Evolutionary conservation across 2,329 filamentous ascomycete genomes (phyloP), one percentile per base, ranked within the genome.

Genomic region (Ceratocystiopsis minuta): DNA sequence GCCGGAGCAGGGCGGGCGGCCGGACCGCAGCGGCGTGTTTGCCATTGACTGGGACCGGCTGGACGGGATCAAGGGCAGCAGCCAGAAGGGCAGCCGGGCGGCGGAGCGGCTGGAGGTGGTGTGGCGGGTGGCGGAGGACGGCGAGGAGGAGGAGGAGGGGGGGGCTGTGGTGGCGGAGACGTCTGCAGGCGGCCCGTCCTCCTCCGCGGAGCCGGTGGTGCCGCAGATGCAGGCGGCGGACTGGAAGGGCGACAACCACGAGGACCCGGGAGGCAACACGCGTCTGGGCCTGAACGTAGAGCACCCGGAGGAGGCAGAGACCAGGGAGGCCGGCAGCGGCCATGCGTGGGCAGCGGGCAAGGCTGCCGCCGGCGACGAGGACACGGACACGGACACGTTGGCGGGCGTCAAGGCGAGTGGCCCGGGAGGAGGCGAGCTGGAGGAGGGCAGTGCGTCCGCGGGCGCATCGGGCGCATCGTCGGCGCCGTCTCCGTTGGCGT

Each of bases 31-130:
- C 11, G 88, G 72, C 12, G 63, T 75, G 3, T 75, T 75, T 39
- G 59, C 63, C 44, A 68, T 75, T 24, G 66, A 67, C 1, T 75
- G 72, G 72, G 70, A 74, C 34, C 65, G 66, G 42, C 82, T 98
- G 75, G 90, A 98, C 51, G 90, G 90, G 3, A 87, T 98, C 58
- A 95, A 95, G 57, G 90, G 90, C 1, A 87, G 80, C 5, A 75
- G 69, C 17, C 71, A 78, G 31, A 93, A 93, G 56, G 90, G 90
- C 0, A 80, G 80, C 1, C 69, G 78, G 36, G 84, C 83, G 0
- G 75, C 93, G 10, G 88, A 98, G 54, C 72, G 73, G 35, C 64
- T 96, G 18, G 78, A 83, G 12, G 81, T 96, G 0, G 78, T 94
- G 0, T 98, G 90, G 90, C 75, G 76, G 35, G 59, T 60, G 1